Percentiles rank a stretch among this genome's conserved stretches.
phyloP scores from a whole-genome alignment of 768 basidiomycete species.

The Antrodiella citrinella region DNA sequence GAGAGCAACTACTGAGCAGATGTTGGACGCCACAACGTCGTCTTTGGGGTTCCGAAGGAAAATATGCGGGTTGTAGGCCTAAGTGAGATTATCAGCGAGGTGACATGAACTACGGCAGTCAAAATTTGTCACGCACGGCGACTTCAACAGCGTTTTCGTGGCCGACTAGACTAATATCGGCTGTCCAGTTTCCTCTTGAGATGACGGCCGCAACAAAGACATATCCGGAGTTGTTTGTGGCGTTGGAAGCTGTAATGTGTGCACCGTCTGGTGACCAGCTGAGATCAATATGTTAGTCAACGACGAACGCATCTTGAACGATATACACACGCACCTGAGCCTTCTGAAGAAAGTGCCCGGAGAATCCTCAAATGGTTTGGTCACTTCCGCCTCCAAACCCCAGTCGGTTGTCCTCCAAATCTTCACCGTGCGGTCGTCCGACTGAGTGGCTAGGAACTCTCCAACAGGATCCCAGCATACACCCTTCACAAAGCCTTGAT shows the following conservation, averaged over 20 bases:
- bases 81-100: slow-evolving; percentile 7
- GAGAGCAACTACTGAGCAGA: slow-evolving; percentile 87
- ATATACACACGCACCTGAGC: slow-evolving; percentile 49
- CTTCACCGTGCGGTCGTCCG: slow-evolving; percentile 93
- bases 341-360: slow-evolving; percentile 93
- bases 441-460: slow-evolving; percentile 94
- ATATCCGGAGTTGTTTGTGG: slow-evolving; percentile 91
- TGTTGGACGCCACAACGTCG: slow-evolving; percentile 70
- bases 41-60: slow-evolving; percentile 70
- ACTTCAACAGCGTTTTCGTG: slow-evolving; percentile 97
- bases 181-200: slow-evolving; percentile 80
- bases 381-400: slow-evolving; percentile 76
- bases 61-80: slow-evolving; percentile 92
- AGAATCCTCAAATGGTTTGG: slow-evolving; percentile 87
- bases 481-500: slow-evolving; percentile 96
- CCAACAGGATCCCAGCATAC: slow-evolving; percentile 99
- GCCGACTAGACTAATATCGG: slow-evolving; percentile 90
- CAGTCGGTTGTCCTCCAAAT: slow-evolving; percentile 96
- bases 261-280: slow-evolving; percentile 99
- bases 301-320: background rate
- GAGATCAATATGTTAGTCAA: too few species aligned
- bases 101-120: background rate
- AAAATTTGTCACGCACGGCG: slow-evolving; percentile 47
- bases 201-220: slow-evolving; percentile 98
- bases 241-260: slow-evolving; percentile 94